A percentile compares a stretch with the other conserved stretches of the same genome.
phyloP scores from a whole-genome alignment of 2,329 filamentous ascomycete genomes.

The Aspergillus sojae region DNA sequence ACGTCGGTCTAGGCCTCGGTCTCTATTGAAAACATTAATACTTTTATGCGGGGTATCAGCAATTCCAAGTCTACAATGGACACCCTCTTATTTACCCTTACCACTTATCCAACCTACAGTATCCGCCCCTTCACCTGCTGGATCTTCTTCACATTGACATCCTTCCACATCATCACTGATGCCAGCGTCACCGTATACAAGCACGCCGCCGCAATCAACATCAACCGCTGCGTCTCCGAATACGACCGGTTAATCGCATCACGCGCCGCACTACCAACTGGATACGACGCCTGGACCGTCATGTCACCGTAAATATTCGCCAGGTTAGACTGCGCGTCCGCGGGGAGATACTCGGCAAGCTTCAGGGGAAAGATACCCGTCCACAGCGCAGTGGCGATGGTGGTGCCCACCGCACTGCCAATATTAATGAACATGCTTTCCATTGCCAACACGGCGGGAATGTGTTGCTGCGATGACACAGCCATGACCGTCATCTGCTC shows the following conservation, averaged over 20 bases:
- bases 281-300: slow-evolving; percentile 29
- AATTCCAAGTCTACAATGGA: background rate
- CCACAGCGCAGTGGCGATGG: slow-evolving; percentile 54
- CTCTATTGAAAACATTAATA: background rate
- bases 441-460: slow-evolving; percentile 49
- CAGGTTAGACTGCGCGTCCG: slow-evolving; percentile 19
- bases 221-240: slow-evolving; percentile 32
- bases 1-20: background rate
- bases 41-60: background rate
- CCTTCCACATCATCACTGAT: slow-evolving; percentile 13
- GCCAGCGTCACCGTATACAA: slow-evolving; percentile 16
- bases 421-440: slow-evolving; percentile 39
- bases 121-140: slow-evolving; percentile 12
- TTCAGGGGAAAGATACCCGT: slow-evolving; percentile 57
- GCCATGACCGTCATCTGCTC: slow-evolving; percentile 63
- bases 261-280: slow-evolving; percentile 29
- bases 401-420: slow-evolving; percentile 39
- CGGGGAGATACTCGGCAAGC: slow-evolving; percentile 51
- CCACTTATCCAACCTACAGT: background rate
- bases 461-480: slow-evolving; percentile 56
- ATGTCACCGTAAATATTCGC: slow-evolving; percentile 30
- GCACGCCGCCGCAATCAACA: slow-evolving; percentile 35
- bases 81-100: background rate
- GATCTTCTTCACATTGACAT: slow-evolving; percentile 12
- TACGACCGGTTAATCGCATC: slow-evolving; percentile 39